phyloP scores from a whole-genome alignment of 73 alveolate genomes.

The Stentor coeruleus region DNA sequence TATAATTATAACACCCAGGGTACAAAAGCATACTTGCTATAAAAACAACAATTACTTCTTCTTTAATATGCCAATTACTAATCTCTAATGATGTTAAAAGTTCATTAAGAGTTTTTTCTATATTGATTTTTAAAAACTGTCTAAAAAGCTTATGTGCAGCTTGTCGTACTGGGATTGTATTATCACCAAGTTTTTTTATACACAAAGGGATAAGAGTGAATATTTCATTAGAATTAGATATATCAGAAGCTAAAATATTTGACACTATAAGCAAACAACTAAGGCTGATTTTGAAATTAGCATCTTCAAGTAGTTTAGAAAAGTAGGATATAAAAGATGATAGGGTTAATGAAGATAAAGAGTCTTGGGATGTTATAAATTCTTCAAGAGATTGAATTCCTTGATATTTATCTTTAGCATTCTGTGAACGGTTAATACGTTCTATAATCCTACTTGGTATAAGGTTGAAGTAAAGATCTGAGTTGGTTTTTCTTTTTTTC shows the following conservation, averaged over 20 bases:
- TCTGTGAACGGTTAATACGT: no score
- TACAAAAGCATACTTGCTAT: background rate
- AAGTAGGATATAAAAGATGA: background rate
- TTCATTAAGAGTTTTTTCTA: background rate
- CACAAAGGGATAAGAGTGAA: background rate
- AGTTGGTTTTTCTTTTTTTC: no score
- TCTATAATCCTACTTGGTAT: no score
- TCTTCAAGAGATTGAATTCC: background rate
- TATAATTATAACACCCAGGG: background rate
- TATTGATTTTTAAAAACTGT: background rate
- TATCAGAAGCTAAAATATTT: background rate
- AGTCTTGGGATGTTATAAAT: no score
- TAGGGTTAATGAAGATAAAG: background rate
- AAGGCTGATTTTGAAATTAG: background rate
- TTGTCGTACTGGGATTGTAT: slow-evolving; percentile 15
- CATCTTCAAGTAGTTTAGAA: background rate
- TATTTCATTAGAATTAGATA: background rate
- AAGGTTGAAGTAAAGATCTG: no score
- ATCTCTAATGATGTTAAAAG: background rate
- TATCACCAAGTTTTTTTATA: slow-evolving; percentile 19
- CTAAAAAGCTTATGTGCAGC: slow-evolving; percentile 9
- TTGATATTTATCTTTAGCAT: no score
- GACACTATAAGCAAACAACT: background rate
- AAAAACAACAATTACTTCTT: background rate
- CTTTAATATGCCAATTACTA: slow-evolving; percentile 24